Evolutionary conservation across 768 basidiomycete genomes (phyloP).

Genomic region (Lyophyllum shimeji): DNA sequence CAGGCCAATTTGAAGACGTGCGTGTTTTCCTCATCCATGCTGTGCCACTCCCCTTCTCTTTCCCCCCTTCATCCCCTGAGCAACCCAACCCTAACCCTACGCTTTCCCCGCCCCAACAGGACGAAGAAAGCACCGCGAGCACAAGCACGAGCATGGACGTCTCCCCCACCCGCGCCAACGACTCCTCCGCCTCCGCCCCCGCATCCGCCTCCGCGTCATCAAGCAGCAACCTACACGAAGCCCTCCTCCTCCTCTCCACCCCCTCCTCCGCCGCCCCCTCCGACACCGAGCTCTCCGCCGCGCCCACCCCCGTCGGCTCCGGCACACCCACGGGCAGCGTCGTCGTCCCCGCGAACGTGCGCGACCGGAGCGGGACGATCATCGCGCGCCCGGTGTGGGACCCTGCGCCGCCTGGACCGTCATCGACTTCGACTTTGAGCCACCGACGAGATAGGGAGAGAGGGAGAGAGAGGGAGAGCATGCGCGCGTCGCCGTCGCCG

Average conservation of each 20-base stretch:
- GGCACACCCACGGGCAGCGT: conserved; percentile 64
- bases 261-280: conserved; percentile 17
- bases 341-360: conserved; percentile 50
- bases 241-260: conserved; percentile 18
- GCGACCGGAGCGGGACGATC: conserved; percentile 77
- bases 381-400: conserved; percentile 69
- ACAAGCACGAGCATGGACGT: too few relatives aligned
- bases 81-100: too few relatives aligned
- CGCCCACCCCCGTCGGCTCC: conserved; percentile 57
- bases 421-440: too few relatives aligned
- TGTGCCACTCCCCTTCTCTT: conserved; percentile 7
- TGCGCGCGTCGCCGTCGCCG: neutral
- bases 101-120: too few relatives aligned
- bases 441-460: neutral
- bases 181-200: too few relatives aligned
- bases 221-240: conserved; percentile 11
- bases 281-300: conserved; percentile 55
- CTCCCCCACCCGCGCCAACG: conserved; percentile 3
- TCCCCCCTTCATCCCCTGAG: neutral
- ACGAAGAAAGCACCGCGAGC: too few relatives aligned
- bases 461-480: neutral
- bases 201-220: neutral
- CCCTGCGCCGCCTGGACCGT: conserved; percentile 17
- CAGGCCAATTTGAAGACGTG: conserved; percentile 18
- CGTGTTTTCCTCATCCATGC: conserved; percentile 7